These are phyloP conservation scores for Terfezia claveryi DNA, from an alignment of 495 filamentous ascomycete species.

Conservation along the genomic window DNA sequence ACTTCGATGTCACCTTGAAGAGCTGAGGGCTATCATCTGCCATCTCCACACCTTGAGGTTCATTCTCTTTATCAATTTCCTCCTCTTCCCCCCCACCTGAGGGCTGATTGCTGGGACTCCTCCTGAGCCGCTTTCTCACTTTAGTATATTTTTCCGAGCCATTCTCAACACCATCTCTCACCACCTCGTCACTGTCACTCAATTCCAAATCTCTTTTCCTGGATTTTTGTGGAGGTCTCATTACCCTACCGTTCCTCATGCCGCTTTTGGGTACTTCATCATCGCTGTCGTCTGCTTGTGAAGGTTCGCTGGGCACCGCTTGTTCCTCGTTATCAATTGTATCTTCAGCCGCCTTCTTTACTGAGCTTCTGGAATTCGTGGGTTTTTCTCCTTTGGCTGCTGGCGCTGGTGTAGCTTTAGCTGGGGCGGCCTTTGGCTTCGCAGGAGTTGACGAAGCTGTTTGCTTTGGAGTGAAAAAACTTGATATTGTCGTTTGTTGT, in stretches of 20 bases:
- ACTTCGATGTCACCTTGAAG: not conserved
- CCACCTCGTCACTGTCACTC: not conserved
- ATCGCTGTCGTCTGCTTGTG: no score
- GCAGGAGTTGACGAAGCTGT: conserved; percentile 5
- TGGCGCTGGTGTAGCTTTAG: conserved; percentile 3
- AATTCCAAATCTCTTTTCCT: not conserved
- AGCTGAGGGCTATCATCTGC: not conserved
- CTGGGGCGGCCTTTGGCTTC: conserved; percentile 2
- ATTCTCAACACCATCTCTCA: not conserved
- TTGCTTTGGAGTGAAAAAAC: conserved; percentile 6
- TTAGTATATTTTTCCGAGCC: not conserved
- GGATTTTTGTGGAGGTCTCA: not conserved
- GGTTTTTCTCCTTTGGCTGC: conserved; percentile 3
- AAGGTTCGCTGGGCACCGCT: no score
- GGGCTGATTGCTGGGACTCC: not conserved
- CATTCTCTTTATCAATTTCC: not conserved
- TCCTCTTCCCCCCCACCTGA: not conserved
- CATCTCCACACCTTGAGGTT: not conserved
- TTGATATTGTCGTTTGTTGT: conserved; percentile 12
- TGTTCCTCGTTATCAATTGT: no score
- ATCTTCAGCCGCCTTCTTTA: not conserved
- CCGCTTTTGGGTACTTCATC: no score
- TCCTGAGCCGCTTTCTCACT: not conserved
- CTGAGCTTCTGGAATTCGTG: not conserved
- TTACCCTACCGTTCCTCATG: no score